Evolutionary conservation across 805 yeast species (phyloP), one percentile per base, ranked within the genome.

Genomic region (Maudiozyma pseudohumilis): DNA sequence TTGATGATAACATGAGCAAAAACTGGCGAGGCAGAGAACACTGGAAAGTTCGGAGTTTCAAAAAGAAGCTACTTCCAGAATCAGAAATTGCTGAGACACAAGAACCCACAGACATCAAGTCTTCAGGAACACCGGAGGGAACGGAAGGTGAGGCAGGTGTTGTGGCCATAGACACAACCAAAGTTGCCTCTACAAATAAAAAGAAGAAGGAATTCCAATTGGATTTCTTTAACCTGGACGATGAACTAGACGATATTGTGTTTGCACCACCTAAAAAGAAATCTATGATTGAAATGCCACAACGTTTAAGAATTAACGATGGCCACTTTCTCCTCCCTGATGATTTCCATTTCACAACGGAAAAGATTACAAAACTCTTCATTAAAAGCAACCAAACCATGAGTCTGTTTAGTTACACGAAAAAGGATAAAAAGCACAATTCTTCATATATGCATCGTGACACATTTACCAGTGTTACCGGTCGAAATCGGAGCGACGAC

Each of bases 21-120:
- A 81, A 76, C 54, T 88, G 96, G 96, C 73, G 94, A 21, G 96
- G 96, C 7, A 82, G 89, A 11, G 89, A 84, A 46, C 94, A 85
- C 60, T 89, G 96, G 96, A 82, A 81, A 59, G 80, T 89, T 9
- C 64, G 71, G 29, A 71, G 75, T 11, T 57, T 80, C 34, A 79
- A 75, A 49, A 67, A 68, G 45, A 44, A 19, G 28, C 17, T 35
- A 17, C 6, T 35, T 12, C 31, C 35, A 10, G 32, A 18, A 19
- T 9, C 13, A 29, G 22, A 8, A 20, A 25, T 17, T 3, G 28
- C 13, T 13, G 12, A 12, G 15, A n/a, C 27, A 29, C 10, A 9
- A 15, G 20, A 29, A 7, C 32, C 10, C 17, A 17, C 4, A 9
- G 32, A 1, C 17, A 15, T 7, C 11, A 7, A 19, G n/a, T 19